These are phyloP conservation scores for Mycena metata DNA, from an alignment of 768 basidiomycete genomes.

Conservation along the genomic window DNA sequence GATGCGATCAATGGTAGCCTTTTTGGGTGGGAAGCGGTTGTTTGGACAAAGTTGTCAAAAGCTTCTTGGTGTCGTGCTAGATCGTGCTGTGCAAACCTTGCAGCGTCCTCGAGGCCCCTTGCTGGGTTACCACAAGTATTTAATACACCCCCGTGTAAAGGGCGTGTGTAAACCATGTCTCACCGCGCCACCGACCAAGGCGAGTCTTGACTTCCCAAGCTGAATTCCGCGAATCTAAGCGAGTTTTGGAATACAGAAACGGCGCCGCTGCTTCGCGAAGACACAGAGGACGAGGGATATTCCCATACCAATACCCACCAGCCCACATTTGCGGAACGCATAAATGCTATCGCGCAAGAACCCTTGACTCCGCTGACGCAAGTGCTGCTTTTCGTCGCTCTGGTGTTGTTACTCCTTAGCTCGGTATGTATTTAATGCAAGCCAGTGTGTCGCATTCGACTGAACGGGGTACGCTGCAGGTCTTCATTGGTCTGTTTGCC, in stretches of 20 bases:
- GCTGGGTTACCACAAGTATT: constrained; percentile 14
- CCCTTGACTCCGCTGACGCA: constrained; percentile 88
- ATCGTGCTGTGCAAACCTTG: constrained; percentile 7
- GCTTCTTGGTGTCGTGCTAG: neutral
- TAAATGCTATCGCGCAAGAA: constrained; percentile 74
- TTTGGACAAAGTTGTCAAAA: neutral
- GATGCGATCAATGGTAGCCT: neutral
- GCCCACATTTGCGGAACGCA: constrained; percentile 58
- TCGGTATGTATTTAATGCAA: constrained; percentile 57
- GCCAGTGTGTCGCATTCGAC: neutral
- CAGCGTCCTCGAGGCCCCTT: constrained; percentile 27
- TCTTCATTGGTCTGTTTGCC: constrained; percentile 95
- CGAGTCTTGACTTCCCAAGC: constrained; percentile 36
- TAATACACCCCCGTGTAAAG: constrained; percentile 23
- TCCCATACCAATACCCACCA: constrained; percentile 39
- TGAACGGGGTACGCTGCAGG: constrained; percentile 45
- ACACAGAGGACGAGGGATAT: constrained; percentile 50
- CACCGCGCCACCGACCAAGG: constrained; percentile 72
- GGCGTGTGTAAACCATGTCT: constrained; percentile 56
- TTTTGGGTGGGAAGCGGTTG: constrained; percentile 6
- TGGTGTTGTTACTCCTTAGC: constrained; percentile 84
- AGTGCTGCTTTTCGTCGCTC: constrained; percentile 79
- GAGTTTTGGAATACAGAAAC: constrained; percentile 61
- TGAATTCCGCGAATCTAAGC: neutral
- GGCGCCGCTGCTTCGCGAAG: constrained; percentile 72